Evolutionary conservation across 2,329 filamentous ascomycete species (phyloP).

Genomic region (Fusarium sublunatum): DNA sequence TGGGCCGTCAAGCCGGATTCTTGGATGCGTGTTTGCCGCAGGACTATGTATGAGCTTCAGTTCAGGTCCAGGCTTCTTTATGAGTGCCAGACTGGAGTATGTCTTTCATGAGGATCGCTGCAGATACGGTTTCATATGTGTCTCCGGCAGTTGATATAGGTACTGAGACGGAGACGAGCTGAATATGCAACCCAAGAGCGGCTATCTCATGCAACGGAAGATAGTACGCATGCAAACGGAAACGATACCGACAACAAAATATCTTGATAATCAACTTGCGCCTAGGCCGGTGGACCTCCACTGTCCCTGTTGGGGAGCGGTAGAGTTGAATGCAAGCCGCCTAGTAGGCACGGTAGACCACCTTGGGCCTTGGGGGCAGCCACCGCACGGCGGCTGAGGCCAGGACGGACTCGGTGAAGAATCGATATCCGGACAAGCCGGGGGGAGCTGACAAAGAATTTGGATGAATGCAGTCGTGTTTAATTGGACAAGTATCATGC

Average conservation of each 20-base stretch:
- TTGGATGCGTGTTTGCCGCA: constrained; percentile 27
- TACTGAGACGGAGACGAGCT: neutral
- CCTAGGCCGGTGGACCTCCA: constrained; percentile 37
- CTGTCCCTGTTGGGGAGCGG: constrained; percentile 39
- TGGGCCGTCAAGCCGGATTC: constrained; percentile 32
- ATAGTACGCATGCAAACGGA: constrained; percentile 39
- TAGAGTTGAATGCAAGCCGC: constrained; percentile 8
- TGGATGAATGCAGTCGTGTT: constrained; percentile 23
- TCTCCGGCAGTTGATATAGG: constrained; percentile 5
- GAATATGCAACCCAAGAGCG: constrained; percentile 4
- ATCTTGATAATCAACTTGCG: constrained; percentile 34
- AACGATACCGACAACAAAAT: constrained; percentile 38
- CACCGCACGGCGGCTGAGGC: constrained; percentile 33
- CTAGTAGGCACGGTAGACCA: constrained; percentile 1
- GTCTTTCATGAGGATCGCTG: constrained; percentile 1
- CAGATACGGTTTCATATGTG: constrained; percentile 6
- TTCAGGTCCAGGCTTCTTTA: constrained; percentile 5
- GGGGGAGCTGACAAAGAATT: constrained; percentile 36
- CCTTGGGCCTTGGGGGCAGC: constrained; percentile 26
- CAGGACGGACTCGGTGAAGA: constrained; percentile 41
- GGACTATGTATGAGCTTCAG: constrained; percentile 3
- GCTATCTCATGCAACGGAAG: constrained; percentile 27
- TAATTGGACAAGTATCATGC: constrained; percentile 34
- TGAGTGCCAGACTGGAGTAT: constrained; percentile 3
- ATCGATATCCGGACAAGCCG: constrained; percentile 42